Conservation (phyloP, 1,284 basidiomycete species). For the Ganoderma meredithae region DNA sequence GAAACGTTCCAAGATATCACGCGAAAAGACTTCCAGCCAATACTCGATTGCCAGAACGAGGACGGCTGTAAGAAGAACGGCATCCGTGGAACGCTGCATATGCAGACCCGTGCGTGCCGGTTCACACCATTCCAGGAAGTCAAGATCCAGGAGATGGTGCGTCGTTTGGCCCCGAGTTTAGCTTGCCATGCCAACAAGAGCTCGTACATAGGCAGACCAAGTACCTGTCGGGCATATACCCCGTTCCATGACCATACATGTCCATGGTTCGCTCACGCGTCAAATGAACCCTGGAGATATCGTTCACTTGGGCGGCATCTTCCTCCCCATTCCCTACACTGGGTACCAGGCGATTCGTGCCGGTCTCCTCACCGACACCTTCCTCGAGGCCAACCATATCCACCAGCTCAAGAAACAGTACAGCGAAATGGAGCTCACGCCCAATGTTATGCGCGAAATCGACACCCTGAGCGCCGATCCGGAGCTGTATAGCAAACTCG, state of each 20-base stretch:
- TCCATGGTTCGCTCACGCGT: slow-evolving; percentile 91
- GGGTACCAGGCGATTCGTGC: slow-evolving; percentile 92
- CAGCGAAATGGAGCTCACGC: slow-evolving; percentile 91
- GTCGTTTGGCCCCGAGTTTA: slow-evolving; percentile 27
- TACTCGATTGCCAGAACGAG: slow-evolving; percentile 86
- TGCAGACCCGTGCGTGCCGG: slow-evolving; percentile 97
- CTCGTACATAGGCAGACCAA: slow-evolving; percentile 86
- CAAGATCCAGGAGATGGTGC: slow-evolving; percentile 98
- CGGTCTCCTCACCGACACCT: slow-evolving; percentile 96
- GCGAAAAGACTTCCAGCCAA: slow-evolving; percentile 91
- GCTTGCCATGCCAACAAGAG: not conserved
- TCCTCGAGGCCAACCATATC: slow-evolving; percentile 92
- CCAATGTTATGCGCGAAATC: slow-evolving; percentile 81
- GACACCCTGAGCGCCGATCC: slow-evolving; percentile 79
- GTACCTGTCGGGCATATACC: slow-evolving; percentile 99
- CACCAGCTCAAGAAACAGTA: slow-evolving; percentile 99
- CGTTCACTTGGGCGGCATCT: slow-evolving; percentile 90
- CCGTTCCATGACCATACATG: slow-evolving; percentile 95
- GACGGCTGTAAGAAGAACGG: slow-evolving; percentile 87
- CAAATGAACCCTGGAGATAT: slow-evolving; percentile 96
- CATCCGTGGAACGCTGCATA: slow-evolving; percentile 92
- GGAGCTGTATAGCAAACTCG: slow-evolving; percentile 84
- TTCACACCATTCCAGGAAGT: slow-evolving; percentile 99
- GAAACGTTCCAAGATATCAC: slow-evolving; percentile 99
- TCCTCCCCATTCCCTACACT: slow-evolving; percentile 90